phyloP scores from a whole-genome alignment of 768 basidiomycete genomes.

The Phylloporus arenicola region DNA sequence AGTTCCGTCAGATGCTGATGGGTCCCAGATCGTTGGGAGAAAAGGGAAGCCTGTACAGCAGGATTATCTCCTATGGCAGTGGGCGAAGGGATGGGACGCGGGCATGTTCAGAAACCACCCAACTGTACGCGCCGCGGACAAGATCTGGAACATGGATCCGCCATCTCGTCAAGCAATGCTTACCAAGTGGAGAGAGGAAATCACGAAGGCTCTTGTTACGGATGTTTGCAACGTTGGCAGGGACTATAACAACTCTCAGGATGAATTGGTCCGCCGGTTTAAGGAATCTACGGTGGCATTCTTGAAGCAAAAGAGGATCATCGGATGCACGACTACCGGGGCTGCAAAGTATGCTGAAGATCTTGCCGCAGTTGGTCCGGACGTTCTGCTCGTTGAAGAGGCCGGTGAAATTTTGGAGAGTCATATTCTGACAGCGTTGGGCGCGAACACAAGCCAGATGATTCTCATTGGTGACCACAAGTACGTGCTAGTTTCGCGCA shows the following conservation, averaged over 20 bases:
- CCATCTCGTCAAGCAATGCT: conserved; percentile 25
- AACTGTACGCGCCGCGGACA: conserved; percentile 18
- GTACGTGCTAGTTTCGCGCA: conserved; percentile 28
- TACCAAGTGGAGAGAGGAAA: conserved; percentile 34
- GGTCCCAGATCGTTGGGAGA: conserved; percentile 40
- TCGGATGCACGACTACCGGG: conserved; percentile 67
- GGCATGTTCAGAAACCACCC: conserved; percentile 35
- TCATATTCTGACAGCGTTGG: conserved; percentile 59
- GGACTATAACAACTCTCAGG: conserved; percentile 40
- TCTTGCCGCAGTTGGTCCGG: conserved; percentile 43
- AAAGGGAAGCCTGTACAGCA: conserved; percentile 32
- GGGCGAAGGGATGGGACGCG: conserved; percentile 42
- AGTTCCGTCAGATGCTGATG: conserved; percentile 37
- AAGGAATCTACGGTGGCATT: conserved; percentile 31
- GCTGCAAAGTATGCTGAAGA: conserved; percentile 55
- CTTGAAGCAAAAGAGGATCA: conserved; percentile 48
- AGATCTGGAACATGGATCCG: conserved; percentile 37
- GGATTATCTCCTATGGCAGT: conserved; percentile 43
- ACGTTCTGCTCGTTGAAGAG: conserved; percentile 63
- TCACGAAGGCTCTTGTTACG: conserved; percentile 32
- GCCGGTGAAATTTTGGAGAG: conserved; percentile 71
- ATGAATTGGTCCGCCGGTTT: conserved; percentile 33
- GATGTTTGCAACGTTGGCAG: conserved; percentile 31
- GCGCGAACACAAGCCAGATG: conserved; percentile 43
- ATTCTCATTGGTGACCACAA: conserved; percentile 73